Base-by-base conservation (phyloP, 2,329 filamentous ascomycete genomes). In the Fusarium aywerte region DNA sequence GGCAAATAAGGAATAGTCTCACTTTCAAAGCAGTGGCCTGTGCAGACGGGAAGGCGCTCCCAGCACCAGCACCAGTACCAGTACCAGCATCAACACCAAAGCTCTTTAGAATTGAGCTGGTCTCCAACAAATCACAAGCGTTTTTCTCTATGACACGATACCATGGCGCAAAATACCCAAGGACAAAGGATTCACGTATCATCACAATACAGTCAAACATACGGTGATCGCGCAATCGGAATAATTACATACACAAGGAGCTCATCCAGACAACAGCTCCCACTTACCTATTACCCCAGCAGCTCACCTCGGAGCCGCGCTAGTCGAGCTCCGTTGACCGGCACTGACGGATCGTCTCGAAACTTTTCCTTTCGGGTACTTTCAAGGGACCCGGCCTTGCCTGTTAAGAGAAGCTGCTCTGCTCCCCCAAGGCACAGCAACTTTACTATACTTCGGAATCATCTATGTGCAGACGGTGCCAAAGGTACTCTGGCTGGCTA, bases 281-380 rank as follows among this genome's bases (percentile, higher is more conserved):
- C 33, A 31, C 32, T 49, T 49, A 33, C 23, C 21, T 44, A 23
- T 15, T 11, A 36, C 13, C 51, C 51, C 29, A 57, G 43, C 52
- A 68, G 58, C 55, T 67, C 20, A 36, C n/a, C 23, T 57, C 50
- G 58, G 47, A 62, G 60, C 67, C 69, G 65, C 69, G 69, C 65
- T 71, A 70, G 67, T 72, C 65, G 67, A 62, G 65, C 64, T 64
- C 58, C 15, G 66, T 53, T 58, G 43, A 47, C 58, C 64, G 64
- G 67, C 60, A 70, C 62, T 64, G 60, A 53, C 58, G 68, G 61
- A 63, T 70, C 61, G 18, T 50, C 42, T 44, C 57, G 44, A 50
- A 48, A 56, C 55, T 36, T 43, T 33, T 62, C 42, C 35, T 38
- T 44, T 64, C 52, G 58, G 58, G 40, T 51, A 52, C 44, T 55